Percentiles rank a stretch among this genome's conserved stretches.
Evolutionary conservation across 2,329 filamentous ascomycete species (phyloP).

Genomic region (Penicillium rolfsii): DNA sequence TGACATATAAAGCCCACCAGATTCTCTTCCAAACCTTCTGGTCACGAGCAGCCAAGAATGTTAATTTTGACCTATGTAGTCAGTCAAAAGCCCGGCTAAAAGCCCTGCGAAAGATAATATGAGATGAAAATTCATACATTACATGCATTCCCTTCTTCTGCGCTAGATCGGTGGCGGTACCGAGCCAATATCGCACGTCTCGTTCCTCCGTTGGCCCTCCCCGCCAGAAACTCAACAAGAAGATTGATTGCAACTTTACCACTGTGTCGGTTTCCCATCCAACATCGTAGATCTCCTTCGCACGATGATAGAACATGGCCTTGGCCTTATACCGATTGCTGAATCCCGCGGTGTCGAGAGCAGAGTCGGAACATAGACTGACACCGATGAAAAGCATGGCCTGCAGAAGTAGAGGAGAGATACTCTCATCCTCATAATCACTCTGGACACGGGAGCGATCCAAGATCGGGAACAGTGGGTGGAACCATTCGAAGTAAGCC

Average conservation of each 20-base stretch:
- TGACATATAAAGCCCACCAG: slow-evolving; percentile 59
- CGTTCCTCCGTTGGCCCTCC: slow-evolving; percentile 54
- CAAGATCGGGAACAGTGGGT: slow-evolving; percentile 60
- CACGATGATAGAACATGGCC: slow-evolving; percentile 54
- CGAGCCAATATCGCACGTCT: slow-evolving; percentile 56
- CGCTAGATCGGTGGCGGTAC: slow-evolving; percentile 56
- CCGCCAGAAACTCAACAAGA: slow-evolving; percentile 61
- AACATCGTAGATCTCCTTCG: slow-evolving; percentile 57
- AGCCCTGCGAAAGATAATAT: not conserved
- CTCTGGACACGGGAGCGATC: slow-evolving; percentile 52
- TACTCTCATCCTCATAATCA: slow-evolving; percentile 44
- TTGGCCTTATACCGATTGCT: slow-evolving; percentile 55
- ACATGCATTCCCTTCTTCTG: slow-evolving; percentile 51
- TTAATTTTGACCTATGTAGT: slow-evolving; percentile 35
- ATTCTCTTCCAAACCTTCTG: slow-evolving; percentile 52
- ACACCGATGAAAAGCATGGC: slow-evolving; percentile 60
- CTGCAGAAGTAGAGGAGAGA: slow-evolving; percentile 57
- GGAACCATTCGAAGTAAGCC: slow-evolving; percentile 61
- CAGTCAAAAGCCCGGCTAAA: not conserved
- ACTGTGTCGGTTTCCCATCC: slow-evolving; percentile 58
- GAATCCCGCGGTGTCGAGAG: slow-evolving; percentile 52
- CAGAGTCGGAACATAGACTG: slow-evolving; percentile 56
- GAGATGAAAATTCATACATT: slow-evolving; percentile 25
- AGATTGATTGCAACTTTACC: slow-evolving; percentile 55
- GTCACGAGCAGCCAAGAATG: slow-evolving; percentile 34